Evolutionary conservation across 305 asterid species (phyloP), one percentile per base, ranked within the genome.

Genomic region (Fraxinus angustifolia): DNA sequence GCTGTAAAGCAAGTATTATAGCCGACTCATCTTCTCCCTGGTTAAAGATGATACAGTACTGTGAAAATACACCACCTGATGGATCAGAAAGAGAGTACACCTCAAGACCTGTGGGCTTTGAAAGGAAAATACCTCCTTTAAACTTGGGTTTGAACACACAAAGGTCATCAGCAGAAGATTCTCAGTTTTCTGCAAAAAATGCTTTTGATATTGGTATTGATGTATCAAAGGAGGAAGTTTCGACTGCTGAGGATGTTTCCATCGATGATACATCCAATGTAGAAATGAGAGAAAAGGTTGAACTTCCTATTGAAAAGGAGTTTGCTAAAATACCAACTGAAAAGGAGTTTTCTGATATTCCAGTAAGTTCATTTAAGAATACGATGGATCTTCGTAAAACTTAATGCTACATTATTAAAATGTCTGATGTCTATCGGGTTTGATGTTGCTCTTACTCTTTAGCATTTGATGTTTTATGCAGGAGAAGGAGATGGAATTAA

Each of bases 1-100:
- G 98, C 90, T 94, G 97, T 87, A 83, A 89, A 48, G 92, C 89
- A 33, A 90, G 90, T 72, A 81, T 92, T 62, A 70, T 85, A 36
- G 78, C 83, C 4, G 81, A 84, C 82, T 79, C 86, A 2, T 81
- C 80, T 56, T 86, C 94, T 76, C 91, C 91, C 2, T 84, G 88
- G 89, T 84, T 79, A 80, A 85, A 85, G 62, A 85, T 85, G 82
- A 83, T 73, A 34, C 89, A 88, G 78, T 82, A 75, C 67, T 76
- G 88, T 62, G 94, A 87, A 81, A 89, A 85, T 40, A 81, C 91
- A 2, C 87, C 92, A 6, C 91, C 81, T 33, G 21, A 87, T 78
- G 89, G 89, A 42, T 81, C 87, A 2, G 91, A 88, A 73, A 85
- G 93, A 85, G 92, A 83, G 21, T 82, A 80, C 70, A 60, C 42